Conservation (phyloP, 352 stramenopile genomes). For the Saprolegnia diclina region DNA sequence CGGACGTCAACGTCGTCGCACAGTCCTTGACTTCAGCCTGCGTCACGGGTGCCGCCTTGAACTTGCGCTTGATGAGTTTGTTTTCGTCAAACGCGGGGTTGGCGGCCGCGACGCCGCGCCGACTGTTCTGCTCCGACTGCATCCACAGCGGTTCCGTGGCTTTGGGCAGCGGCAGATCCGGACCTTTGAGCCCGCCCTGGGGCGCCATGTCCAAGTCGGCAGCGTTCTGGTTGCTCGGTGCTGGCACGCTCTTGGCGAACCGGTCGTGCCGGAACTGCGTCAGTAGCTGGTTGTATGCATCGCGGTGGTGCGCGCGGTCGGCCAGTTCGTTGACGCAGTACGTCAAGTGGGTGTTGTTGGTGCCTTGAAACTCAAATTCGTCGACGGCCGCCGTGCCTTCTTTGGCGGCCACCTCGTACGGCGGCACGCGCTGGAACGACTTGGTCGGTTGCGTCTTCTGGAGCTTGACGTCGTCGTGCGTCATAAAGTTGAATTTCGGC, state of each 20-base stretch:
- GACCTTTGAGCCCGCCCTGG: slow-evolving; percentile 46
- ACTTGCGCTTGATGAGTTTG: slow-evolving; percentile 90
- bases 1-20: slow-evolving; percentile 47
- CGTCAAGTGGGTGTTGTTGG: slow-evolving; percentile 78
- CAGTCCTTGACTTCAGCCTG: slow-evolving; percentile 89
- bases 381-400: slow-evolving; percentile 56
- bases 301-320: slow-evolving; percentile 54
- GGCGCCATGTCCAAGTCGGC: slow-evolving; percentile 35
- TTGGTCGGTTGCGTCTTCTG: slow-evolving; percentile 48
- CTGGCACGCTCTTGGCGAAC: slow-evolving; percentile 30
- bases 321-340: slow-evolving; percentile 82
- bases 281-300: slow-evolving; percentile 67
- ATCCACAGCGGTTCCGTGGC: slow-evolving; percentile 65
- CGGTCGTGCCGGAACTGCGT: slow-evolving; percentile 41
- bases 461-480: slow-evolving; percentile 58
- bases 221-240: slow-evolving; percentile 48
- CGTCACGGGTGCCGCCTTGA: slow-evolving; percentile 80
- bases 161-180: slow-evolving; percentile 39
- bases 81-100: slow-evolving; percentile 76
- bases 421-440: slow-evolving; percentile 52
- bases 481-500: slow-evolving; percentile 87
- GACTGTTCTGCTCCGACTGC: slow-evolving; percentile 28
- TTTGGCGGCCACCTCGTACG: slow-evolving; percentile 53
- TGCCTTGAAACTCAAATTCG: slow-evolving; percentile 77
- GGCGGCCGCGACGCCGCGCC: slow-evolving; percentile 18